Evolutionary conservation across 2,329 filamentous ascomycete species (phyloP), one percentile per base, ranked within the genome.

Genomic region (Alternaria sp.): DNA sequence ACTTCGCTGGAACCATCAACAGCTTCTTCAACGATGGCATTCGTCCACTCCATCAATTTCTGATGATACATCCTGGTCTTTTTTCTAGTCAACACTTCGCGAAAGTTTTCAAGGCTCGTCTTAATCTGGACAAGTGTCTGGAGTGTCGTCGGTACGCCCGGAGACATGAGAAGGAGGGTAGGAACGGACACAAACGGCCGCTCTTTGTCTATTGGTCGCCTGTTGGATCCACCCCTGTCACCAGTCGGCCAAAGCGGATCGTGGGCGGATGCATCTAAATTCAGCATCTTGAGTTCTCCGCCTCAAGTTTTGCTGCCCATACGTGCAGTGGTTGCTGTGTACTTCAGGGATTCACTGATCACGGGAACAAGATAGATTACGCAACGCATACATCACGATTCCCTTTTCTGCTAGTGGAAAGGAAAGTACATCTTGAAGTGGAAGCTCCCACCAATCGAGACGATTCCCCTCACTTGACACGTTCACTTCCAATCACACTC

Each of bases 71-170:
- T 41, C 4, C 4, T 18, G 3, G 33, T 9, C 4, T 10, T 41
- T 3, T 3, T 1, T 41, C 33, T 41, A 0, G 0, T 41, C 3
- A 1, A 18, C 1, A 41, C 4, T 41, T n/a, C 2, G 33, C 33
- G 9, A 41, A 5, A 0, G 5, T 10, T 11, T 11, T 6, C n/a
- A 18, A 6, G 9, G 37, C 9, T 5, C 3, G 9, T 41, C 1
- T 0, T 3, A 18, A 18, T 41, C 9, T 10, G 2, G 3, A 6
- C 2, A 5, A 41, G 2, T 5, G 8, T 41, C 9, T 41, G 2
- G 2, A 41, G 15, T 0, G 15, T 41, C 37, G n/a, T 6, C n/a
- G 37, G 9, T 41, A 41, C 37, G 2, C 15, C 33, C 33, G 8
- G 15, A 37, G 33, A 1, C 33, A 6, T 11, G n/a, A 18, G 37